These are phyloP conservation scores for Hypomontagnella monticulosa DNA, from an alignment of 495 filamentous ascomycete species.

Conservation along the genomic window DNA sequence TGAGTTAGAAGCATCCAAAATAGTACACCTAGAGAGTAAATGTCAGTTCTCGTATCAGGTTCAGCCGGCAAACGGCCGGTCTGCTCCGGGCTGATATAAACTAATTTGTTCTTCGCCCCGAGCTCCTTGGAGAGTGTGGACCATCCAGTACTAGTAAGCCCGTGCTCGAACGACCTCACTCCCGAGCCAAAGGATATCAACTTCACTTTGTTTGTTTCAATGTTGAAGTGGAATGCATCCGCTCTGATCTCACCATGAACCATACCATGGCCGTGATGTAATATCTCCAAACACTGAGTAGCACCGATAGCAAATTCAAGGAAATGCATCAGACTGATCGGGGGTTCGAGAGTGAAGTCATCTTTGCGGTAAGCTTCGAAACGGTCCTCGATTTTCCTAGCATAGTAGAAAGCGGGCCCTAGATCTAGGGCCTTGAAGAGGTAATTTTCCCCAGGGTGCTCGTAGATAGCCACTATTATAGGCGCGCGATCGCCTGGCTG, in stretches of 20 bases:
- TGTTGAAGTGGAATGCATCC: conserved; percentile 86
- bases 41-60: conserved; percentile 88
- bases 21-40: conserved; percentile 85
- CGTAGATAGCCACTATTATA: conserved; percentile 78
- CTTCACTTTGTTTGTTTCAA: conserved; percentile 73
- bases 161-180: conserved; percentile 84
- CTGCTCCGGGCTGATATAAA: conserved; percentile 90
- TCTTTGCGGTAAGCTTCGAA: conserved; percentile 51
- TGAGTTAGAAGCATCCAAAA: conserved; percentile 88
- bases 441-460: conserved; percentile 78
- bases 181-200: conserved; percentile 87
- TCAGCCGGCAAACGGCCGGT: conserved; percentile 90
- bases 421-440: conserved; percentile 75
- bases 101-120: conserved; percentile 83
- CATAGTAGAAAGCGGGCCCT: conserved; percentile 76
- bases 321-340: conserved; percentile 75
- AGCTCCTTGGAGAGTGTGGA: conserved; percentile 78
- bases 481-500: conserved; percentile 70
- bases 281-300: conserved; percentile 81
- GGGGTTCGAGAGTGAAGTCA: conserved; percentile 60
- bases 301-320: conserved; percentile 90
- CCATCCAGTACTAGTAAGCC: conserved; percentile 85
- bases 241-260: conserved; percentile 88
- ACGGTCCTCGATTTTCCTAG: conserved; percentile 58
- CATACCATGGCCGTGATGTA: conserved; percentile 83